phyloP scores from a whole-genome alignment of 2,329 filamentous ascomycete genomes.

The Cladosporium sp. region DNA sequence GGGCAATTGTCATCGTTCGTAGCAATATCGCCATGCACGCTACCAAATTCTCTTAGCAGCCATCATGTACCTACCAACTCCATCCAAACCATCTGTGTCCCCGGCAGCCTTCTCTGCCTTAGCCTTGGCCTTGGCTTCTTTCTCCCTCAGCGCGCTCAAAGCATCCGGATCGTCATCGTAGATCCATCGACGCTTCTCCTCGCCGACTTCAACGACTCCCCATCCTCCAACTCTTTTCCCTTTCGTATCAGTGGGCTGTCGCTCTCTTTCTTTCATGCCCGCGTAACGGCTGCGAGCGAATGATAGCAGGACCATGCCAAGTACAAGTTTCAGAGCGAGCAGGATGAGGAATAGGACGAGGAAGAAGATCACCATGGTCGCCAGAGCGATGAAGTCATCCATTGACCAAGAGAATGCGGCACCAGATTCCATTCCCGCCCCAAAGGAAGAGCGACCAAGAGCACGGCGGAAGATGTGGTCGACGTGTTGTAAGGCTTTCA shows the following conservation, averaged over 20 bases:
- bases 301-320: conserved; percentile 81
- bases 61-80: conserved; percentile 83
- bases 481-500: conserved; percentile 72
- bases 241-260: conserved; percentile 55
- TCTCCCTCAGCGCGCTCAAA: conserved; percentile 55
- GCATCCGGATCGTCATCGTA: conserved; percentile 80
- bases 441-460: conserved; percentile 69
- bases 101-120: conserved; percentile 40
- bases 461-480: conserved; percentile 74
- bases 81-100: conserved; percentile 55
- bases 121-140: conserved; percentile 58
- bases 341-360: conserved; percentile 80
- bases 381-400: conserved; percentile 68
- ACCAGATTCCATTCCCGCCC: conserved; percentile 34
- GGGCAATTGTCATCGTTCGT: too few species aligned
- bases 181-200: conserved; percentile 80
- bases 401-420: conserved; percentile 51
- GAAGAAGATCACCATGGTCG: conserved; percentile 83
- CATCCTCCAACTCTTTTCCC: conserved; percentile 76
- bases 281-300: conserved; percentile 76
- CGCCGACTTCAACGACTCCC: conserved; percentile 81
- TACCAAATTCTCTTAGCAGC: conserved; percentile 95
- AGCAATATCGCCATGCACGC: background rate
- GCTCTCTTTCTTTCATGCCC: conserved; percentile 67
- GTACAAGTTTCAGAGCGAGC: conserved; percentile 67